These are phyloP conservation scores for Pestalotiopsis sp. DNA, from an alignment of 2,329 filamentous ascomycete species.

Conservation along the genomic window DNA sequence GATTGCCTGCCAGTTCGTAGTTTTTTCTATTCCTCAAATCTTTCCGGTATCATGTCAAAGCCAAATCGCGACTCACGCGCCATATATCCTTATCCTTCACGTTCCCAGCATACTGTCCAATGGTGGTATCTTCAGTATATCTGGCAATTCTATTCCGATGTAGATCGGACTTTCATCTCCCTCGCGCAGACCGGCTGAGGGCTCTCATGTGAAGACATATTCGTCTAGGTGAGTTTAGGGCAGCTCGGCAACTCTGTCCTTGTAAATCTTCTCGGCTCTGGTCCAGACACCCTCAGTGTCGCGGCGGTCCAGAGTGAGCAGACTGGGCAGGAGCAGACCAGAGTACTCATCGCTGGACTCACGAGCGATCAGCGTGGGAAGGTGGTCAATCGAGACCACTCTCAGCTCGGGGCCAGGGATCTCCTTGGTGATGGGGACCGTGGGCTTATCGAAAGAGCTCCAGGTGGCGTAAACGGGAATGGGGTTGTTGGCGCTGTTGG, in stretches of 20 bases:
- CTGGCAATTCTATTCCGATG: background rate
- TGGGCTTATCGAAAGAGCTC: conserved; percentile 89
- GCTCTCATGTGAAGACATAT: background rate
- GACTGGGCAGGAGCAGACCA: conserved; percentile 73
- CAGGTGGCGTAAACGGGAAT: conserved; percentile 83
- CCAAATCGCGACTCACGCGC: background rate
- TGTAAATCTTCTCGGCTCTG: conserved; percentile 81
- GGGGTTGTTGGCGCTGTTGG: conserved; percentile 70
- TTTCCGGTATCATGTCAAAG: background rate
- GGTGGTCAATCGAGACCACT: conserved; percentile 87
- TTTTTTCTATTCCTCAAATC: background rate
- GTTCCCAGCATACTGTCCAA: background rate
- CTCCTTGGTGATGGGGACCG: conserved; percentile 71
- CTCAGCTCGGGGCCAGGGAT: conserved; percentile 61
- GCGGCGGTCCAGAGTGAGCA: conserved; percentile 79
- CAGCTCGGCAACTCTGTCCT: conserved; percentile 76
- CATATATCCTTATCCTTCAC: background rate
- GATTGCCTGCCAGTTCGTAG: background rate
- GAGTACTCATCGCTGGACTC: conserved; percentile 89
- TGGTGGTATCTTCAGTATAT: background rate
- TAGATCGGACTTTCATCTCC: background rate
- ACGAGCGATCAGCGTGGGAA: conserved; percentile 80
- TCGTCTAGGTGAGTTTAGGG: conserved; percentile 38
- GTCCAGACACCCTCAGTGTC: conserved; percentile 78
- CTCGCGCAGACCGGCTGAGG: background rate